These are phyloP conservation scores for Leccinum truebloodii DNA, from an alignment of 768 basidiomycete genomes.

Conservation along the genomic window DNA sequence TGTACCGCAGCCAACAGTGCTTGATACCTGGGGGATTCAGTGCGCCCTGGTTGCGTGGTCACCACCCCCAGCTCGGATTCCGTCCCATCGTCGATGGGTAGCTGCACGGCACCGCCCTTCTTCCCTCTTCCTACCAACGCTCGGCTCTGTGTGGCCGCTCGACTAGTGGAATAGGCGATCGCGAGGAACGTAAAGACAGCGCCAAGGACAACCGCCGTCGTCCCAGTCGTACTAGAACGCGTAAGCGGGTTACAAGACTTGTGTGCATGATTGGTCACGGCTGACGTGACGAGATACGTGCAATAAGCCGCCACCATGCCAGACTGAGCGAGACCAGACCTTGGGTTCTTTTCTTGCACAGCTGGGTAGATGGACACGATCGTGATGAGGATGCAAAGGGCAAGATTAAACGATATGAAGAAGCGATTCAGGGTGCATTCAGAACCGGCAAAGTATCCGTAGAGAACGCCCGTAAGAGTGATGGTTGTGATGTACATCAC, in stretches of 20 bases:
- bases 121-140: conserved; percentile 80
- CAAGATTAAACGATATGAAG: conserved; percentile 95
- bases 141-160: conserved; percentile 94
- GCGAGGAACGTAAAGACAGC: conserved; percentile 97
- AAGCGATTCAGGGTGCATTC: conserved; percentile 93
- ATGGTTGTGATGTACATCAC: conserved; percentile 83
- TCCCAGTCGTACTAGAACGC: conserved; percentile 67
- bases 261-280: conserved; percentile 90
- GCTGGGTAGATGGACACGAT: conserved; percentile 79
- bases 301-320: conserved; percentile 98
- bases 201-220: conserved; percentile 85
- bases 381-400: conserved; percentile 76
- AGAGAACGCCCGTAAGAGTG: conserved; percentile 84
- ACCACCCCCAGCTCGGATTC: conserved; percentile 77
- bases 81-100: conserved; percentile 53
- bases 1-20: conserved; percentile 94
- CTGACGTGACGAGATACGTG: conserved; percentile 92
- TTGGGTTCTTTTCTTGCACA: conserved; percentile 90
- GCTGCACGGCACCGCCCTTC: conserved; percentile 60
- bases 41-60: conserved; percentile 79
- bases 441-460: conserved; percentile 85
- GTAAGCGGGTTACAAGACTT: conserved; percentile 88
- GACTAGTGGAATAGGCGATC: conserved; percentile 94
- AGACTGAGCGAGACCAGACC: conserved; percentile 92
- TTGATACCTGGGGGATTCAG: conserved; percentile 88